Conservation (phyloP, 345 rosid species). For the Lepidium sativum region DNA sequence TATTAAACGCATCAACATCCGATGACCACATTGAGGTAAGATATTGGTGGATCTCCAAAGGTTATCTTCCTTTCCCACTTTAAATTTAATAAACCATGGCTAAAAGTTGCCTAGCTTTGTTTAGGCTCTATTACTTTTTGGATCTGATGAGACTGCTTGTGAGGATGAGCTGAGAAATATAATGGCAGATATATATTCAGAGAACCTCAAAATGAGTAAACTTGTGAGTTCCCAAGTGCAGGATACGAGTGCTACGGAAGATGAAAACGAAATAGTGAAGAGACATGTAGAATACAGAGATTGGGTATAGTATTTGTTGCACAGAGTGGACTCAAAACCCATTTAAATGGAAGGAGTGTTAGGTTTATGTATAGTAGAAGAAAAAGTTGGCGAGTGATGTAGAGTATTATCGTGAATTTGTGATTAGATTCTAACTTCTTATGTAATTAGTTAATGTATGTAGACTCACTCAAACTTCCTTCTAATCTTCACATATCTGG, state of each 20-base stretch:
- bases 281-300: not conserved
- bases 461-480: too few species aligned
- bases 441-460: not conserved
- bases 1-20: slow-evolving; percentile 39
- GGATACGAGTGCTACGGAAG: slow-evolving; percentile 11
- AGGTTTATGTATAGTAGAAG: too few species aligned
- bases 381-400: not conserved
- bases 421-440: not conserved
- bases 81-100: not conserved
- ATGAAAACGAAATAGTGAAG: not conserved
- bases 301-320: not conserved
- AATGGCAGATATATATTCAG: slow-evolving; percentile 38
- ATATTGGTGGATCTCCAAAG: slow-evolving; percentile 20
- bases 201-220: slow-evolving; percentile 50
- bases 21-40: slow-evolving; percentile 46
- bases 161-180: slow-evolving; percentile 42
- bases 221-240: slow-evolving; percentile 39
- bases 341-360: too few species aligned
- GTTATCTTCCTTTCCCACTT: not conserved
- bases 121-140: slow-evolving; percentile 44
- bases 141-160: slow-evolving; percentile 26
- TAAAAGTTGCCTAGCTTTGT: not conserved
- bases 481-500: too few species aligned
- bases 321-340: not conserved
- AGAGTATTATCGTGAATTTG: not conserved